phyloP scores from a whole-genome alignment of 2,329 filamentous ascomycete species.

The Fusarium phyllophilum region DNA sequence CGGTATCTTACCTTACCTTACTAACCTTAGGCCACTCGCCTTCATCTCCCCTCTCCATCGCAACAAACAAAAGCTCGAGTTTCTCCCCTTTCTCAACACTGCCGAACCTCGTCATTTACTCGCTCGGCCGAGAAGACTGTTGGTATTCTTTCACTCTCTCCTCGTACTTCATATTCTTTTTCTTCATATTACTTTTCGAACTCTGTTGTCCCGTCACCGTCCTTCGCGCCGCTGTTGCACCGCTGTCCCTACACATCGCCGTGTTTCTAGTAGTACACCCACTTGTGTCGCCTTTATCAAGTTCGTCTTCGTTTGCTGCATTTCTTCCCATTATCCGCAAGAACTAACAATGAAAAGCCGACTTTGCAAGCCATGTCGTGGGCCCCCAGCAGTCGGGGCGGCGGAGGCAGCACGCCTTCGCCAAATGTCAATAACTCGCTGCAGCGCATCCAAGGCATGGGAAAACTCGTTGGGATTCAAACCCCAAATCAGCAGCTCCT shows the following conservation, averaged over 20 bases:
- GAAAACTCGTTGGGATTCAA: not conserved
- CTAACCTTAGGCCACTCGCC: too few species aligned
- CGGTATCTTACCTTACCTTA: not conserved
- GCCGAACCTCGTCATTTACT: not conserved
- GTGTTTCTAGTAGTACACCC: not conserved
- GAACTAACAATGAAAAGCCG: not conserved
- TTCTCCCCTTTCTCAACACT: not conserved
- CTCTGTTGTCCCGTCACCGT: not conserved
- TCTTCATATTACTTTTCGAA: not conserved
- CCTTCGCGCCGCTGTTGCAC: not conserved
- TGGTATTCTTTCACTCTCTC: not conserved
- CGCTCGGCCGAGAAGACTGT: not conserved
- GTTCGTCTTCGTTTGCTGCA: not conserved
- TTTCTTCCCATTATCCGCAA: not conserved
- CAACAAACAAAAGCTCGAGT: not conserved
- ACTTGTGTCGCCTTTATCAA: not conserved
- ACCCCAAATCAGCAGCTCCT: conserved; percentile 5
- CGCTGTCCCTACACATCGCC: not conserved
- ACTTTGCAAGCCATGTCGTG: not conserved
- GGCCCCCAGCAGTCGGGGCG: not conserved
- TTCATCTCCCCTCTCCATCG: not conserved
- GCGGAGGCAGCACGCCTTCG: not conserved
- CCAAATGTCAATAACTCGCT: conserved; percentile 14
- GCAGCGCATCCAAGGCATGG: not conserved
- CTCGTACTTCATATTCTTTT: not conserved